Evolutionary conservation across 495 filamentous ascomycete genomes (phyloP).

Genomic region (Ramalina intermedia): DNA sequence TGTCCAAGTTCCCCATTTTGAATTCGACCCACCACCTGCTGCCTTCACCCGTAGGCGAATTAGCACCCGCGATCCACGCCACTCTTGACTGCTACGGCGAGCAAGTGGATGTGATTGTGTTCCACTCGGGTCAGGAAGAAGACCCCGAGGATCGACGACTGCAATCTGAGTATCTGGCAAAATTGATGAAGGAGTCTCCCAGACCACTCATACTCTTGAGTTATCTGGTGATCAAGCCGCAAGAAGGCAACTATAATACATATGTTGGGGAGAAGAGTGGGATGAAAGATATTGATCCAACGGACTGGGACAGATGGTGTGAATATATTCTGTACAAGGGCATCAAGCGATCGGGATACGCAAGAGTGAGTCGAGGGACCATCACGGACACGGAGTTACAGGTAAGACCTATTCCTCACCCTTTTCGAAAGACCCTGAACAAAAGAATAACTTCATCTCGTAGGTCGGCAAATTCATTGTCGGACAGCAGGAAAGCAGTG

Average conservation of each 20-base stretch:
- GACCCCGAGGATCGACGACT: conserved; percentile 85
- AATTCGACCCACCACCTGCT: conserved; percentile 94
- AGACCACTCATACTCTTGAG: conserved; percentile 76
- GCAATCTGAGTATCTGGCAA: conserved; percentile 74
- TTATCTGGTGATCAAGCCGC: conserved; percentile 84
- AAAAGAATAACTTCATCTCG: not conserved
- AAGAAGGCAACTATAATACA: conserved; percentile 91
- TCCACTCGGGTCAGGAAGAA: conserved; percentile 98
- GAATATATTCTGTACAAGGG: conserved; percentile 97
- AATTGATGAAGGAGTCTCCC: conserved; percentile 70
- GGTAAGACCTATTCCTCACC: conserved; percentile 28
- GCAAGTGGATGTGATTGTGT: conserved; percentile 85
- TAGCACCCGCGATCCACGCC: conserved; percentile 92
- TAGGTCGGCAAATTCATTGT: conserved; percentile 89
- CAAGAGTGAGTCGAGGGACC: conserved; percentile 70
- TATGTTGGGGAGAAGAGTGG: conserved; percentile 77
- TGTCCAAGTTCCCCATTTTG: conserved; percentile 95
- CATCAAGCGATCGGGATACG: conserved; percentile 75
- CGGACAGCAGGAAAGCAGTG: conserved; percentile 49
- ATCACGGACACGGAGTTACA: conserved; percentile 98
- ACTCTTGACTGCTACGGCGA: conserved; percentile 88
- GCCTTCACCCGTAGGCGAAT: conserved; percentile 82
- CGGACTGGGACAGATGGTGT: conserved; percentile 97
- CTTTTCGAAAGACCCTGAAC: conserved; percentile 8
- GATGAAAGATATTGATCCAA: conserved; percentile 91